Conservation (phyloP, 164 flowering plant species). For the Vitis rupestris region DNA sequence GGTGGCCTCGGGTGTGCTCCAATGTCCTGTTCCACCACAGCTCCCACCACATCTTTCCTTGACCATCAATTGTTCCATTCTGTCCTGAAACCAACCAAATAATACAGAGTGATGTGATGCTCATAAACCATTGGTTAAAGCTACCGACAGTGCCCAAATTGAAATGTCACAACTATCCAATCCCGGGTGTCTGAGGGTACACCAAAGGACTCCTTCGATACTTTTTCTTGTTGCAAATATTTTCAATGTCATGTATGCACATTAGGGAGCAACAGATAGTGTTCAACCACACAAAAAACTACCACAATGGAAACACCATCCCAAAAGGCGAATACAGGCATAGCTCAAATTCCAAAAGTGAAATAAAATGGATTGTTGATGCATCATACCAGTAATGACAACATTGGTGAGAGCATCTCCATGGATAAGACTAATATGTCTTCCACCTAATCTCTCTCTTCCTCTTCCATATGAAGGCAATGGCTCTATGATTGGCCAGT, state of each 20-base stretch:
- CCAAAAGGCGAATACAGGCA: no score
- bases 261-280: no score
- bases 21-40: conserved; percentile 96
- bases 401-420: conserved; percentile 75
- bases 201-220: no score
- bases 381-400: conserved; percentile 76
- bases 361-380: background rate
- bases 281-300: no score
- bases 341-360: background rate
- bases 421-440: conserved; percentile 97
- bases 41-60: conserved; percentile 98
- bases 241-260: no score
- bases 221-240: no score
- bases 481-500: conserved; percentile 93
- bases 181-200: no score
- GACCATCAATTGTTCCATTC: conserved; percentile 96
- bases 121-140: no score
- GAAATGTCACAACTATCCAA: no score
- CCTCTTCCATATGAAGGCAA: conserved; percentile 98
- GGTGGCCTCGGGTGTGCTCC: conserved; percentile 93
- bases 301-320: no score
- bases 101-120: no score
- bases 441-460: conserved; percentile 89
- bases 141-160: no score
- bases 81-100: conserved; percentile 47